Base-by-base conservation (phyloP, 1,139 yeast genomes). In the Candida glucosophila region DNA sequence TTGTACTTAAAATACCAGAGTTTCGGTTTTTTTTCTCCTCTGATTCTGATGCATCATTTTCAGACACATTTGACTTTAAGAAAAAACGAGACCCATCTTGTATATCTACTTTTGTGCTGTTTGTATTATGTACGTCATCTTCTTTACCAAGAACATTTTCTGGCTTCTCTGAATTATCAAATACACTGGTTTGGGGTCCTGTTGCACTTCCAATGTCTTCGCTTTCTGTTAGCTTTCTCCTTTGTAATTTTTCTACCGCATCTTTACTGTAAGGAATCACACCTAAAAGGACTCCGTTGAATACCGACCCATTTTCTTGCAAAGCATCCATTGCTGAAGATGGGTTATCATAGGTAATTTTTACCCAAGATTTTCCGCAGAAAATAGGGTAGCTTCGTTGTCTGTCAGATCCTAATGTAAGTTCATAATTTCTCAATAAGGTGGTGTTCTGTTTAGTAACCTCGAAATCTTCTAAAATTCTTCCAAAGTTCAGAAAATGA, bases 361-460 rank as follows among this genome's bases (percentile, higher is more conserved):
- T 82, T 14, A 86, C 75, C 96, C 97, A 90, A 24, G 85, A 78
- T 22, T 73, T 70, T 1, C 96, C 97, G 8, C 90, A 70, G 47
- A 76, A 80, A 10, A 86, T 77, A 1, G 95, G 93, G 25, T 54
- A 44, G n/a, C 51, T 39, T 20, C 41, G 40, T 12, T 25, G 22
- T 12, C 19, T 18, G 5, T 15, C 13, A 10, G 23, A 27, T 5
- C 36, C 36, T 12, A 32, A 34, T 17, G 40, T 37, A 19, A 10
- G 7, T 20, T 38, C 35, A 12, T 30, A 26, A 15, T 33, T 34
- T 12, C 33, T 32, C 16, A 40, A 26, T 13, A 36, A 31, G 6
- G 32, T 34, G 15, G 31, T 32, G n/a, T 36, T 58, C 56, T 34
- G 52, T 42, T 40, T 50, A 17, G 43, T 47, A 5, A 45, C 46